Conservation (phyloP, 208 protist genomes). For the Polymyxa betae region DNA sequence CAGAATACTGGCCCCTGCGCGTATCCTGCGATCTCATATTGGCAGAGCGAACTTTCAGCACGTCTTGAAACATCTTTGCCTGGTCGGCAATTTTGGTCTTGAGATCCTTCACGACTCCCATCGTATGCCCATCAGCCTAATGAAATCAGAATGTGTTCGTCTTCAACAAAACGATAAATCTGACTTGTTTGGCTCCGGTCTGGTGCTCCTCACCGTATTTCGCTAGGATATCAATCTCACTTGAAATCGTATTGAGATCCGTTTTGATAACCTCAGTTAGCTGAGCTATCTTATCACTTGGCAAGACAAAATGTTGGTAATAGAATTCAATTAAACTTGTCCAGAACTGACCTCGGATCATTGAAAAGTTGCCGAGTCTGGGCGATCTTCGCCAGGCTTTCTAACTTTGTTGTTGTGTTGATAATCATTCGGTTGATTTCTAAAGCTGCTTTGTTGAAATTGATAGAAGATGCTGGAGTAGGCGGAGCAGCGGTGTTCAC, state of each 20-base stretch:
- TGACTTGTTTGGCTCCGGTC: not conserved
- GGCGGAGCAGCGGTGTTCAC: not conserved
- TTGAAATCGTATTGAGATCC: not conserved
- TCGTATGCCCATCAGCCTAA: conserved; percentile 18
- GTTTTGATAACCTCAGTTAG: conserved; percentile 13
- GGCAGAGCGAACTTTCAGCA: conserved; percentile 38
- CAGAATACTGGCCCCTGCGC: not conserved
- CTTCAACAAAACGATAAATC: not conserved
- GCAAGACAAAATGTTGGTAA: not conserved
- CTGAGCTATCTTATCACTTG: conserved; percentile 25
- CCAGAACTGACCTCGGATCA: not conserved
- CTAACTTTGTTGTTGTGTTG: conserved; percentile 42
- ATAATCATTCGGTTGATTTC: conserved; percentile 35
- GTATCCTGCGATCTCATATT: conserved; percentile 37
- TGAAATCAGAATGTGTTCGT: not conserved
- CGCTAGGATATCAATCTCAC: conserved; percentile 8
- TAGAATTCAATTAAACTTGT: not conserved
- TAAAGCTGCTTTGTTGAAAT: conserved; percentile 25
- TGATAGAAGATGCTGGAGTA: not conserved
- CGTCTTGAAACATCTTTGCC: not conserved
- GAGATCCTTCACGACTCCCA: not conserved
- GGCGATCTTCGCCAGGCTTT: conserved; percentile 22
- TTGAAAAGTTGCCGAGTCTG: conserved; percentile 16
- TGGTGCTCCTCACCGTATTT: conserved; percentile 29
- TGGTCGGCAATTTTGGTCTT: conserved; percentile 14